phyloP scores from a whole-genome alignment of 352 stramenopile genomes.

The Plasmopara muralis region DNA sequence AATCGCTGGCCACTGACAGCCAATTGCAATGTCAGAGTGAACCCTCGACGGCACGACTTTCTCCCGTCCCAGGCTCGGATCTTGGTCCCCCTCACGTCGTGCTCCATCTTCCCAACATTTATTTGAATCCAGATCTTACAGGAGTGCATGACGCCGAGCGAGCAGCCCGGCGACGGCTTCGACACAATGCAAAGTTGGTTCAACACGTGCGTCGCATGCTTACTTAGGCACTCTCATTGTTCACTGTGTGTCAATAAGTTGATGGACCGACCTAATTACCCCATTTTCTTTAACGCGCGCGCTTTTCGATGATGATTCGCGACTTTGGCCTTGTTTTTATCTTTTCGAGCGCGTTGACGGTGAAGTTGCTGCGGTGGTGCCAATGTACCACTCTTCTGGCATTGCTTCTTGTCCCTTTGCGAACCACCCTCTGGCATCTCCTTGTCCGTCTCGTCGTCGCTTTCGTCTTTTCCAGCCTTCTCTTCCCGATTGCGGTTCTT shows the following conservation, averaged over 20 bases:
- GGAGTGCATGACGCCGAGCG: conserved; percentile 32
- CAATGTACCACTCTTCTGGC: conserved; percentile 16
- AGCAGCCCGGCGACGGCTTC: conserved; percentile 31
- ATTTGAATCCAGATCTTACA: conserved; percentile 43
- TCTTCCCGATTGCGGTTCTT: conserved; percentile 48
- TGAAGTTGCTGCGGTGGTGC: conserved; percentile 33
- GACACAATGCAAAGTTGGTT: conserved; percentile 36
- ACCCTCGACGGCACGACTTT: conserved; percentile 11
- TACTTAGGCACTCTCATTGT: background rate
- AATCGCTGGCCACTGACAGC: no score
- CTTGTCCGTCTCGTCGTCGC: conserved; percentile 19
- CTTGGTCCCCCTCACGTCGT: conserved; percentile 31
- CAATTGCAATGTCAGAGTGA: no score
- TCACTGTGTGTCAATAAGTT: no score
- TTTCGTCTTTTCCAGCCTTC: conserved; percentile 12
- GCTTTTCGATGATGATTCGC: conserved; percentile 82
- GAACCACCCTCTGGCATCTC: conserved; percentile 5
- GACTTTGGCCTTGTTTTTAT: conserved; percentile 78
- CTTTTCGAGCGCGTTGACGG: conserved; percentile 36
- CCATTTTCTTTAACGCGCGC: conserved; percentile 73
- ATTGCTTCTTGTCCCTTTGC: conserved; percentile 25
- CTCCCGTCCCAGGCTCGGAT: conserved; percentile 19
- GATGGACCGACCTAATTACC: background rate
- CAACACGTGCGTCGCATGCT: conserved; percentile 37
- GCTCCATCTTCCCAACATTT: conserved; percentile 50